Evolutionary conservation across 2,329 filamentous ascomycete genomes (phyloP), one percentile per base, ranked within the genome.

Genomic region (Cladosporium sp.): DNA sequence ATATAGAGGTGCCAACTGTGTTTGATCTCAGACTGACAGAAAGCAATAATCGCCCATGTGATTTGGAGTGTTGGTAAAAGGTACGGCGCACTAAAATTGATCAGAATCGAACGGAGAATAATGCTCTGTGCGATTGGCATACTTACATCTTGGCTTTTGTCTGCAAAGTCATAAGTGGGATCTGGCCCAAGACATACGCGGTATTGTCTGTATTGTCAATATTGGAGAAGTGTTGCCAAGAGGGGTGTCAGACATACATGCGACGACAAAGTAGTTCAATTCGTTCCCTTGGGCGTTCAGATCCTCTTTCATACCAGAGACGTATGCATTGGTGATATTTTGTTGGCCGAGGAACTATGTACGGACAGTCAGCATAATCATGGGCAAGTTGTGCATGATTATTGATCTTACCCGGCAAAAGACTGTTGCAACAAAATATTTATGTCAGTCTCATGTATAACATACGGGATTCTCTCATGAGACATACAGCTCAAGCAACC

Each of bases 231-330:
- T 8, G 18, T 44, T n/a, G 14, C 12, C n/a, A 24, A 44, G 6
- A n/a, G 38, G 18, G 5, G 5, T 28, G 7, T 51, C n/a, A 8
- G 21, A 38, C 59, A 15, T 28, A 52, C 59, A 61, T 4, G 59
- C 59, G 4, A 61, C 44, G 18, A 51, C 44, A 15, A 51, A 61
- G 52, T 64, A 64, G 51, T 87, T 86, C 36, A 87, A 77, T 64
- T 88, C 77, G 68, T 87, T 87, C 1, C 81, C 80, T 55, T 83
- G 81, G 15, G 87, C 74, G 2, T 77, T 72, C 0, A 87, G 75
- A 64, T 87, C 84, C 69, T 86, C 82, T 71, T 85, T 78, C 81
- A 83, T 83, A 24, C 81, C 81, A 21, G 79, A 81, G 5, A 83
- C 80, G 68, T 80, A 83, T 12, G 81, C 79, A 74, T 81, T 82